Evolutionary conservation across 257 asterid species (phyloP), one percentile per base, ranked within the genome.

Genomic region (Capsicum baccatum): DNA sequence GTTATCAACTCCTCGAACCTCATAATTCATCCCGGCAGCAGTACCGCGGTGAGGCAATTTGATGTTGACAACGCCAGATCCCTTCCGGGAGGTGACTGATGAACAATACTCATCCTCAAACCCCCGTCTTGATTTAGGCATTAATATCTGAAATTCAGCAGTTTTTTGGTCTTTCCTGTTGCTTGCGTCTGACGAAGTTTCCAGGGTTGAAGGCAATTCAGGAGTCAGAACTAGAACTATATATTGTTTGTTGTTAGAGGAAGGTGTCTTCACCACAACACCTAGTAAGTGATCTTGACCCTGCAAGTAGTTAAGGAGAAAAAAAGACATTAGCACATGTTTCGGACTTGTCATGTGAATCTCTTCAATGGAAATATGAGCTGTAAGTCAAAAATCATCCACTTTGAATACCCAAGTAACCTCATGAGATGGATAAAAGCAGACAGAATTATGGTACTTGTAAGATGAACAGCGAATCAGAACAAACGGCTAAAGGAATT

Each of bases 71-170:
- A 79, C 52, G 57, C 98, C 99, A 83, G 98, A 80, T 84, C 95
- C 97, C 92, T 87, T 97, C 83, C 99, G 97, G 78, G 98, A 86
- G 63, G 94, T 69, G 52, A 48, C 92, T 70, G 92, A 83, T 33
- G 95, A 87, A 85, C 26, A 95, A 92, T 94, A 97, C 58, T 95
- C 99, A 69, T 97, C 98, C 64, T 93, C 98, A 78, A 90, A 88
- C 81, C 94, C 97, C 88, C 99, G 97, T 89, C 91, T 93, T 67
- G 99, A 95, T 89, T 97, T 97, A 57, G 99, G 99, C 73, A 90
- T 76, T 85, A 97, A 83, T 67, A 97, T 91, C 91, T 95, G 97
- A 83, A 94, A 86, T 85, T 85, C 92, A 81, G 83, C 81, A 68
- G 86, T 85, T 83, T 89, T 92, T 80, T 80, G 88, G 55, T 88